Evolutionary conservation across 352 stramenopile species (phyloP), one percentile per base, ranked within the genome.

Genomic region (Globisporangium okanoganense): DNA sequence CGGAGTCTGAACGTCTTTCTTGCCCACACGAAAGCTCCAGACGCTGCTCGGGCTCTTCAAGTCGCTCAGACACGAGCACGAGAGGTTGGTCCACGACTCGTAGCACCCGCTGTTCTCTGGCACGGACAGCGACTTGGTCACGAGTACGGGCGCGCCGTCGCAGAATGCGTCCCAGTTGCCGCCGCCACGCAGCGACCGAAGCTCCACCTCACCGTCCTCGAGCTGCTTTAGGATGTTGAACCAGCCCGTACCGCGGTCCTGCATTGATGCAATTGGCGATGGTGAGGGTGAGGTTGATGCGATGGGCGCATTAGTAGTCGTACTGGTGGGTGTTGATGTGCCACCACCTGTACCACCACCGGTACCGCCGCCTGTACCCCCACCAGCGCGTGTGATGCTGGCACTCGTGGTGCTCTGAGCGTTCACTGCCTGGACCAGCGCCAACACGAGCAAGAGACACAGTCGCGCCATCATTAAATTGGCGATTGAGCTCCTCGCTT

Each of bases 1-100:
- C 25, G 51, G 8, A 2, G 27, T 4, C 9, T 41, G 35, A 0
- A 41, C 4, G 25, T 45, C n/a, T 47, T 31, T 20, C n/a, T 57
- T 45, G 27, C 16, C 43, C 20, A 57, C 33, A 3, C 18, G 51
- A 31, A 57, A 57, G 10, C 27, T 31, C 51, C 51, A 57, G 20
- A 29, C 27, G 16, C n/a, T 57, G 16, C 24, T 27, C 22, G 31
- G 51, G 31, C 38, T 29, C 38, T 47, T 38, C n/a, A 57, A 14
- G 8, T 57, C 54, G 40, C 43, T 61, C 16, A 61, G 29, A 29
- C 54, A 61, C 22, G 54, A 52, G 38, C 54, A 61, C 0, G 54
- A 61, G 24, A 61, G 25, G 25, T 61, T 27, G 24, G 38, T 41
- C 54, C 54, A 61, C 18, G 8, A 12, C 12, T 31, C 24, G 13